These are phyloP conservation scores for Usnea hakonensis DNA, from an alignment of 495 filamentous ascomycete species.

Conservation along the genomic window DNA sequence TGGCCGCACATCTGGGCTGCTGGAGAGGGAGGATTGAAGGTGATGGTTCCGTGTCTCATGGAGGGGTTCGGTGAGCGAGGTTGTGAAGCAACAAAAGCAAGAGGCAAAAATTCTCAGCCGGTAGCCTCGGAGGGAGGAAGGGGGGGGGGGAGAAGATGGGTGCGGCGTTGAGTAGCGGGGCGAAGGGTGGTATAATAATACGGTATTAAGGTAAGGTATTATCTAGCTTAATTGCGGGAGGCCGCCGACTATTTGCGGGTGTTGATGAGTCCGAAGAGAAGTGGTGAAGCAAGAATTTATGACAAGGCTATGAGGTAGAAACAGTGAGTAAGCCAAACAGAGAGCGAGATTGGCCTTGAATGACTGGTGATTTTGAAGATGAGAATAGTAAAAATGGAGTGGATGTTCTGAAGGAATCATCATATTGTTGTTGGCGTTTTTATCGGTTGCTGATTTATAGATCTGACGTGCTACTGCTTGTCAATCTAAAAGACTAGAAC, in stretches of 20 bases:
- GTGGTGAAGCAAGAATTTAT: too few species aligned
- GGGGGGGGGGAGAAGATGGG: neutral
- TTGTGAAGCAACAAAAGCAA: neutral
- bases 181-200: too few species aligned
- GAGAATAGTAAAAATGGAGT: too few species aligned
- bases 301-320: too few species aligned
- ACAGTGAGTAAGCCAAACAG: too few species aligned
- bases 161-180: slow-evolving; percentile 8
- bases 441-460: too few species aligned
- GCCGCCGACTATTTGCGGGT: slow-evolving; percentile 1
- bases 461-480: too few species aligned
- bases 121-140: slow-evolving; percentile 1
- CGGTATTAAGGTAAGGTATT: too few species aligned
- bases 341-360: neutral
- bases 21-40: neutral
- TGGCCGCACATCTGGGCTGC: slow-evolving; percentile 4
- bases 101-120: neutral
- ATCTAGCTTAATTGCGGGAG: slow-evolving; percentile 4
- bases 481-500: too few species aligned
- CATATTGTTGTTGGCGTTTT: too few species aligned
- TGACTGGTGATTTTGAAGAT: neutral
- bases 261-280: neutral
- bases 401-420: too few species aligned
- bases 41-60: neutral
- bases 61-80: slow-evolving; percentile 4